Percentiles rank a stretch among this genome's conserved stretches.
phyloP scores from a whole-genome alignment of 257 asterid species.

The Coffea canephora region DNA sequence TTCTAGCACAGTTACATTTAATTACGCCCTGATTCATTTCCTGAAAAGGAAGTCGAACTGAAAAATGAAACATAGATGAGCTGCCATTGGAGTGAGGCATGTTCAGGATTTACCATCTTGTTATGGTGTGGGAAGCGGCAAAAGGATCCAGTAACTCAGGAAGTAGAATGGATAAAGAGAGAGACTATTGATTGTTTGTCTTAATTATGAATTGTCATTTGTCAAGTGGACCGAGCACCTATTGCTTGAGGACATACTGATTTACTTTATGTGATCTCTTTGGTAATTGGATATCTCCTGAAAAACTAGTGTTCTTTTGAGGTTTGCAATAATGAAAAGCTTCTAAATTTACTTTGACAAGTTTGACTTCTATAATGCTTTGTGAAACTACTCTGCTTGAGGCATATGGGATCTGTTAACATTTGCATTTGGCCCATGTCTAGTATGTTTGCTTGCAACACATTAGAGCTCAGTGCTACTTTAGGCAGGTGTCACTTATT shows the following conservation, averaged over 20 bases:
- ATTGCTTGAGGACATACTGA: neutral
- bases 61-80: neutral
- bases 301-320: no score
- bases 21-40: neutral
- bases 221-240: neutral
- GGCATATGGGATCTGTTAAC: neutral
- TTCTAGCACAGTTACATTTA: neutral
- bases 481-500: neutral
- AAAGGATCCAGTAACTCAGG: neutral
- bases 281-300: no score
- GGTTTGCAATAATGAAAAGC: neutral
- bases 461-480: neutral
- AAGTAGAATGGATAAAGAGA: neutral
- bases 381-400: neutral
- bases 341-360: no score
- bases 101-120: neutral
- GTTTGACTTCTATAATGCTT: no score
- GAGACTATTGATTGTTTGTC: neutral
- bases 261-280: neutral
- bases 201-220: neutral
- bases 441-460: no score
- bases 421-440: no score
- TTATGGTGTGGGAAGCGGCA: neutral
- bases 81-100: neutral
- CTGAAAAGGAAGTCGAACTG: neutral